phyloP scores from a whole-genome alignment of 177 flowering plant genomes.

The Vitis hybrid region DNA sequence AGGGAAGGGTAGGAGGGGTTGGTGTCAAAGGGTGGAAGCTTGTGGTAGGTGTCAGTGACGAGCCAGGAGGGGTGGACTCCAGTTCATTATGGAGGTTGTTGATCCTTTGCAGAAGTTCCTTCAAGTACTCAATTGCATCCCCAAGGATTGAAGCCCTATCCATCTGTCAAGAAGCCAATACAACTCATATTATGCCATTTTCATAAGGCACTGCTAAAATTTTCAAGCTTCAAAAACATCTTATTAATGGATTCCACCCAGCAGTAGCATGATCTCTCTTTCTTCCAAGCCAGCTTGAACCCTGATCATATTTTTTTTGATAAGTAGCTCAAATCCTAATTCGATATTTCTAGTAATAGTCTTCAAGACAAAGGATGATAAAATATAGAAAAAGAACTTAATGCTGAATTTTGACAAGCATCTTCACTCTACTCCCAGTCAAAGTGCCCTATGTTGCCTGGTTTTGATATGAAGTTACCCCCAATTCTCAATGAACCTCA shows the following conservation, averaged over 20 bases:
- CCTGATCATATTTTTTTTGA: neutral
- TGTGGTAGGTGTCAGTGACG: constrained; percentile 45
- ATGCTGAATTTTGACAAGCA: too few relatives aligned
- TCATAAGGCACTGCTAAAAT: neutral
- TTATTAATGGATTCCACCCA: neutral
- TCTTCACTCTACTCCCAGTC: too few relatives aligned
- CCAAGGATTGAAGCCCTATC: constrained; percentile 82
- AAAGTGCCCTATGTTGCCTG: too few relatives aligned
- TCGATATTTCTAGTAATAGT: too few relatives aligned
- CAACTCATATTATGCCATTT: neutral
- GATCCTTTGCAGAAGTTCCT: constrained; percentile 94
- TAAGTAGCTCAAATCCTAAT: too few relatives aligned
- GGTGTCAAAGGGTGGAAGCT: constrained; percentile 84
- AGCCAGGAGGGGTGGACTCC: constrained; percentile 73
- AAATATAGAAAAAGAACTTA: too few relatives aligned
- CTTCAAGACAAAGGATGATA: too few relatives aligned
- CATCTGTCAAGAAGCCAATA: constrained; percentile 21
- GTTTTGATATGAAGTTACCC: too few relatives aligned
- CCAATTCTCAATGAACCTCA: too few relatives aligned
- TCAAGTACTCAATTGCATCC: constrained; percentile 71
- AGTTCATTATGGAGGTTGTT: constrained; percentile 92
- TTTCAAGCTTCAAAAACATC: neutral
- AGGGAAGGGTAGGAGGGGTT: constrained; percentile 62
- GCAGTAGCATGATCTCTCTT: neutral
- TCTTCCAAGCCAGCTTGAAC: neutral